phyloP scores from a whole-genome alignment of 202 grass and related monocot genomes.

The Hordeum pubiflorum region DNA sequence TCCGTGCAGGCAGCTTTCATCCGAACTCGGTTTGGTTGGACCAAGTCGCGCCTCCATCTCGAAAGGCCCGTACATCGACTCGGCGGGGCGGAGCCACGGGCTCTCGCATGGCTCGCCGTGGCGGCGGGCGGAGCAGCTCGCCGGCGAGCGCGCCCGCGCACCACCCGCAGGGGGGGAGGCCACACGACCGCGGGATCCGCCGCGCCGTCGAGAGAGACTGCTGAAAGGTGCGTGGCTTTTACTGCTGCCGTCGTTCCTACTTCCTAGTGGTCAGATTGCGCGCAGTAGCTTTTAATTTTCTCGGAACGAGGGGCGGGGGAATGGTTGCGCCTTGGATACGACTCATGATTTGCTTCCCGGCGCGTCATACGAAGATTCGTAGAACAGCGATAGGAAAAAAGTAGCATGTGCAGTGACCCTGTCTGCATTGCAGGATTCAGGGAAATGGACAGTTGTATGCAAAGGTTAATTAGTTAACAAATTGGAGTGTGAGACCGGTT shows the following conservation, averaged over 20 bases:
- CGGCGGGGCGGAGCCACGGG: not conserved
- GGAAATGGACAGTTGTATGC: not conserved
- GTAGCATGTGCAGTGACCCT: not conserved
- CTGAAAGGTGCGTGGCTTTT: conserved; percentile 16
- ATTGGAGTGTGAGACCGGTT: not conserved
- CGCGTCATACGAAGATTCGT: not conserved
- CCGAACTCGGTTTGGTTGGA: conserved; percentile 9
- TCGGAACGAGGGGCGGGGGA: not conserved
- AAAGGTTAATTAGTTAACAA: not conserved
- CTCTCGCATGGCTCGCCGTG: not conserved
- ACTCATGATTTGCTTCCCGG: not conserved
- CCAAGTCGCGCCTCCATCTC: conserved; percentile 6
- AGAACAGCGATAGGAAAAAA: not conserved
- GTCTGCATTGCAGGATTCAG: conserved; percentile 9
- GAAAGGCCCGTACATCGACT: not conserved
- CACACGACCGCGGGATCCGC: not conserved
- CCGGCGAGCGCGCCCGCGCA: not conserved
- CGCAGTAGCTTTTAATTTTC: not conserved
- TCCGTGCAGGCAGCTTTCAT: not conserved
- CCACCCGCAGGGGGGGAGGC: not conserved
- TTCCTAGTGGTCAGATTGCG: conserved; percentile 4
- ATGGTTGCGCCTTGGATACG: not conserved
- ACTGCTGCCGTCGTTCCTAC: not conserved
- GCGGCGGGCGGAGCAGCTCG: not conserved
- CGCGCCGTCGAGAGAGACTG: not conserved